Percentiles rank a stretch among this genome's conserved stretches.
Evolutionary conservation across 2,329 filamentous ascomycete species (phyloP).

Genomic region (Herpotrichia juniperi): DNA sequence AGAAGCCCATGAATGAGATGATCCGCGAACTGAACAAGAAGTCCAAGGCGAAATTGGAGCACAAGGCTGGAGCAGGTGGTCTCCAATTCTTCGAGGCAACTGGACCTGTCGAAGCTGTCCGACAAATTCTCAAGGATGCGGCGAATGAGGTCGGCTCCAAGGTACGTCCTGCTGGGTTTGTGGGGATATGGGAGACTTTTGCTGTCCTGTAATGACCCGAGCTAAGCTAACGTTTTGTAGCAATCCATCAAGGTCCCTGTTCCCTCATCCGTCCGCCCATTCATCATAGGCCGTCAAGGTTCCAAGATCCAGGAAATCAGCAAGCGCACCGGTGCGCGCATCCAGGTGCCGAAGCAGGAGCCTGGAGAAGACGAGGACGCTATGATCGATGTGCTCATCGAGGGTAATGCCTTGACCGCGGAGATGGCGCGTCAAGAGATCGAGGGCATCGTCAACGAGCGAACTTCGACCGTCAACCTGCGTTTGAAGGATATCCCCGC

Average conservation of each 20-base stretch:
- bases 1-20: conserved; percentile 83
- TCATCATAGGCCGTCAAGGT: conserved; percentile 93
- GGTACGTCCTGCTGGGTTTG: conserved; percentile 57
- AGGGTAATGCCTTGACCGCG: conserved; percentile 88
- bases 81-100: conserved; percentile 82
- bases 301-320: conserved; percentile 88
- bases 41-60: conserved; percentile 83
- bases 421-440: conserved; percentile 85
- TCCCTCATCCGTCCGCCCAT: conserved; percentile 80
- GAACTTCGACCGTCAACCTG: conserved; percentile 79
- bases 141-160: conserved; percentile 86
- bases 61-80: conserved; percentile 74
- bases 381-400: conserved; percentile 83
- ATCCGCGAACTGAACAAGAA: conserved; percentile 91
- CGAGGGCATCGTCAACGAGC: conserved; percentile 84
- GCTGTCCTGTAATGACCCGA: not conserved
- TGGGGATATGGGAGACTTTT: no score
- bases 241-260: conserved; percentile 77
- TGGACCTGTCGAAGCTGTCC: conserved; percentile 81
- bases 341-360: conserved; percentile 85
- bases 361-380: conserved; percentile 79
- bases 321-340: conserved; percentile 85
- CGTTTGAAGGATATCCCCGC: conserved; percentile 84
- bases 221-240: conserved; percentile 43
- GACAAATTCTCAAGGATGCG: conserved; percentile 87